Evolutionary conservation across 1,139 yeast species (phyloP), one percentile per base, ranked within the genome.

Genomic region (Zygosaccharomyces sapae): DNA sequence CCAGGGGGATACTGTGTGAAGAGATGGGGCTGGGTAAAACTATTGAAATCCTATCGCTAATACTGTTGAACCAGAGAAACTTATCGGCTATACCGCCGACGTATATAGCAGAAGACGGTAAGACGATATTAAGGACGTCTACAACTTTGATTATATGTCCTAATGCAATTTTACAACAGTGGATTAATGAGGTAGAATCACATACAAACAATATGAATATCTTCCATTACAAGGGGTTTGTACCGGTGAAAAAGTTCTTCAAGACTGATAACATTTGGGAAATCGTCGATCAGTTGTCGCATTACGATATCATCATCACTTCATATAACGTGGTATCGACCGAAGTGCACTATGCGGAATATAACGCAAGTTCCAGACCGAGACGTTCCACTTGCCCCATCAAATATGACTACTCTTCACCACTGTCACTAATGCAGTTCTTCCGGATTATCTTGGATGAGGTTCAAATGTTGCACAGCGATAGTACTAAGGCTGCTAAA

Each of bases 21-120:
- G 97, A 92, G 66, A 92, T 92, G 98, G 97, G 98, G 0, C 73
- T 92, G 4, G 98, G 98, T 0, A 92, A 92, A 62, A 90, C 97
- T 0, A 82, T 92, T 2, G 98, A 92, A 63, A 71, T 88, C 5
- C 72, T 88, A 1, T 73, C 95, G 0, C 67, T 89, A 31, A 68
- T 83, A 0, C 62, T 82, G 2, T 61, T 82, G 46, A 84, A 90
- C 62, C 80, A 72, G 63, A 50, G 72, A 63, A 42, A 70, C 3
- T 65, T 63, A 42, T 69, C 69, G 1, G 73, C 71, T 35, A 45
- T 36, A 8, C 18, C 44, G 10, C 37, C 41, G 30, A 40, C 44
- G 10, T 46, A 46, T 16, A 43, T 53, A 16, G 45, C 55, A 9
- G 44, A 43, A 13, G 54, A 48, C 12, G 52, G 50, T 4, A 58